Conservation (phyloP, 2,329 filamentous ascomycete species). For the Cyphellophora europaea region DNA sequence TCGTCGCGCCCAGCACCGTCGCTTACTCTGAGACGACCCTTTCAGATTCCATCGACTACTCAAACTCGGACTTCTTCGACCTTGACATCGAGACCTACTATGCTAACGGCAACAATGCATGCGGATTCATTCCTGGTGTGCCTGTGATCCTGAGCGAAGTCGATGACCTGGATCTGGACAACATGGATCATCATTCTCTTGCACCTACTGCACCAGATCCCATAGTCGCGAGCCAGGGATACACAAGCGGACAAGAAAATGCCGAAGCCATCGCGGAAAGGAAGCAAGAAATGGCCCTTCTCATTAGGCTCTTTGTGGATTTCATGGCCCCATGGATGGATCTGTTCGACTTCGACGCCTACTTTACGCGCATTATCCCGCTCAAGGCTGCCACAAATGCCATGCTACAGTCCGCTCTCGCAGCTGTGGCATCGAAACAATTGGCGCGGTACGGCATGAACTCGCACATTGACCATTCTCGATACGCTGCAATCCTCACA, state of each 20-base stretch:
- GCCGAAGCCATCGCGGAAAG: conserved; percentile 24
- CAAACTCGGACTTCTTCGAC: conserved; percentile 15
- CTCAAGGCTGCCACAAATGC: conserved; percentile 26
- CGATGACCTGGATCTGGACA: conserved; percentile 13
- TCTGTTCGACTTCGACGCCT: conserved; percentile 30
- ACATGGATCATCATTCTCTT: conserved; percentile 2
- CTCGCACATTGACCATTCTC: neutral
- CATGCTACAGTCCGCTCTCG: conserved; percentile 27
- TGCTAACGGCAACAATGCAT: conserved; percentile 17
- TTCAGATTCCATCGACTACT: neutral
- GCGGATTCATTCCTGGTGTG: conserved; percentile 16
- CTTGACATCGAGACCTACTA: conserved; percentile 18
- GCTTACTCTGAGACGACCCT: neutral
- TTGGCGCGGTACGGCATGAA: conserved; percentile 10
- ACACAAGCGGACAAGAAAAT: neutral
- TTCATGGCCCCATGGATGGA: conserved; percentile 28
- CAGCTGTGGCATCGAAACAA: conserved; percentile 31
- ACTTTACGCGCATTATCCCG: conserved; percentile 28
- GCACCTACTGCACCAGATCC: neutral
- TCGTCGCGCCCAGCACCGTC: neutral
- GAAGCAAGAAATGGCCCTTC: conserved; percentile 29
- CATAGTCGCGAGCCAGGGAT: neutral
- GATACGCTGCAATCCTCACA: conserved; percentile 9
- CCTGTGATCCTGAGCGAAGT: conserved; percentile 16
- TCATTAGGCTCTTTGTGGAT: conserved; percentile 28